Evolutionary conservation across 352 stramenopile species (phyloP).

Genomic region (Phytopythium delawarense): DNA sequence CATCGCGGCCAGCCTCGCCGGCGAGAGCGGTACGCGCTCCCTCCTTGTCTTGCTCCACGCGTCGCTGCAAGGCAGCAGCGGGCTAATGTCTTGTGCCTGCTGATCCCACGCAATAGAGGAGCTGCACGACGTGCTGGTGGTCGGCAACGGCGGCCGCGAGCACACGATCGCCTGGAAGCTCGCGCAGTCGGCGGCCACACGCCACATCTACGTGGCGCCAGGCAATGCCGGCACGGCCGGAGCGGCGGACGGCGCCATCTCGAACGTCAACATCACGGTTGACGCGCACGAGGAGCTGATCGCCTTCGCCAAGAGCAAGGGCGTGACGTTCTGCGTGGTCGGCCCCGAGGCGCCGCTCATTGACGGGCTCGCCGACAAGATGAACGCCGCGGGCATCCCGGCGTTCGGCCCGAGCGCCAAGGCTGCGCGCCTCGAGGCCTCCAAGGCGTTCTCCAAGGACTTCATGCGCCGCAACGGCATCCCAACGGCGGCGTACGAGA

Average conservation of each 20-base stretch:
- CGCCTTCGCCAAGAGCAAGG: conserved; percentile 81
- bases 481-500: conserved; percentile 96
- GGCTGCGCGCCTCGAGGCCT: conserved; percentile 96
- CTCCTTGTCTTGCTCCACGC: background rate
- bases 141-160: conserved; percentile 91
- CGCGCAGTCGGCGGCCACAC: conserved; percentile 66
- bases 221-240: conserved; percentile 88
- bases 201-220: conserved; percentile 86
- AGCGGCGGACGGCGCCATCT: conserved; percentile 37
- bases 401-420: conserved; percentile 95
- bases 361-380: conserved; percentile 93
- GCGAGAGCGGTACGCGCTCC: conserved; percentile 27
- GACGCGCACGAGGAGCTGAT: conserved; percentile 66
- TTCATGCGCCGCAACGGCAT: conserved; percentile 98
- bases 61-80: background rate
- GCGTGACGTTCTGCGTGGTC: conserved; percentile 95
- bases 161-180: conserved; percentile 95
- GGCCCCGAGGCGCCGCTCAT: conserved; percentile 97
- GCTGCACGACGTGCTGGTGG: conserved; percentile 88
- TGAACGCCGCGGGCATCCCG: conserved; percentile 89
- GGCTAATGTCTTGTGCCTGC: conserved; percentile 1
- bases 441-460: conserved; percentile 98
- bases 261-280: conserved; percentile 73
- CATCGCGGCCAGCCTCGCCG: conserved; percentile 48
- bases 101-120: conserved; percentile 15